Evolutionary conservation across 306 rosid species (phyloP).

Genomic region (Cicer chorassanicum): DNA sequence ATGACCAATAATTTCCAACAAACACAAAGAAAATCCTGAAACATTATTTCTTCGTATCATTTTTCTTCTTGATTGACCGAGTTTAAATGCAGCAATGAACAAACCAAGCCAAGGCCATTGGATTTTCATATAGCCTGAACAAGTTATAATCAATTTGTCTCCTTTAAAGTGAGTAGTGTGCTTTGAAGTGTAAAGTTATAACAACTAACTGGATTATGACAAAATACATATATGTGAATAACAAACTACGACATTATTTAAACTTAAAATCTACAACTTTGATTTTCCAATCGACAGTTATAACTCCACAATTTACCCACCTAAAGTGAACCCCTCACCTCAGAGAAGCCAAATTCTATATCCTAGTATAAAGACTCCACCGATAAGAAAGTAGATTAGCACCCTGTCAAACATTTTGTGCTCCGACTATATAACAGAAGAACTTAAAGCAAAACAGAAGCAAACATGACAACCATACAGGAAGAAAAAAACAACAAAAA

Average conservation of each 20-base stretch:
- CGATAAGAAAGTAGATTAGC: constrained; percentile 2
- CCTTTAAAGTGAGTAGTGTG: not conserved
- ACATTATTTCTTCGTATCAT: not conserved
- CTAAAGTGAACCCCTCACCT: constrained; percentile 11
- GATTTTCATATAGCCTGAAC: constrained; percentile 26
- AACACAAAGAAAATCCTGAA: constrained; percentile 6
- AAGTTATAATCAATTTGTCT: constrained; percentile 8
- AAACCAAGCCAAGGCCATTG: constrained; percentile 29
- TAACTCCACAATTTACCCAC: constrained; percentile 1
- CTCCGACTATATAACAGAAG: not conserved
- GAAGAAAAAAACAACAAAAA: not conserved
- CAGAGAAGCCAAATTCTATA: not conserved
- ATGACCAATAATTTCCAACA: constrained; percentile 30
- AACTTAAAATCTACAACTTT: constrained; percentile 2
- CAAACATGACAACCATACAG: not conserved
- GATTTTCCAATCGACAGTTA: not conserved
- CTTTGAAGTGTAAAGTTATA: not conserved
- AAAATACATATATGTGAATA: not conserved
- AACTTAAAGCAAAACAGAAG: constrained; percentile 24
- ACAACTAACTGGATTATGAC: not conserved
- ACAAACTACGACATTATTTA: not conserved
- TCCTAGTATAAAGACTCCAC: not conserved
- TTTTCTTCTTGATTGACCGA: constrained; percentile 16
- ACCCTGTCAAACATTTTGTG: not conserved
- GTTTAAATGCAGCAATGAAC: constrained; percentile 28